Percentiles rank a stretch among this genome's conserved stretches.
Evolutionary conservation across 1,284 basidiomycete species (phyloP).

Genomic region (Rhizoctonia solani): DNA sequence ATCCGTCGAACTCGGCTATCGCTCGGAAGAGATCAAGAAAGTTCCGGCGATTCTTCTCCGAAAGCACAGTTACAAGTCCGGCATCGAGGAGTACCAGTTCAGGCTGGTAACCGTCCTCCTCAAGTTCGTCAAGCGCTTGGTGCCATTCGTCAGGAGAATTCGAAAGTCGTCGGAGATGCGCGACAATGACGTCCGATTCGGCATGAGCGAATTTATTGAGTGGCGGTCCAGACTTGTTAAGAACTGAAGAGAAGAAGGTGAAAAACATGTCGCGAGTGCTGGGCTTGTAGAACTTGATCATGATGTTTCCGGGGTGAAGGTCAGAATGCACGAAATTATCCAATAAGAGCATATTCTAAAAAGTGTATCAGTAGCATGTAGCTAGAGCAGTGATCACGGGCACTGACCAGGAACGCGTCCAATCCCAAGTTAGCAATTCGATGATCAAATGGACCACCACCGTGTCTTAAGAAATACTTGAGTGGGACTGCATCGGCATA

Average conservation of each 20-base stretch:
- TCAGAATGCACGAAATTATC: constrained; percentile 99
- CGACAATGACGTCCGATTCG: constrained; percentile 58
- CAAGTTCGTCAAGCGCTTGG: constrained; percentile 66
- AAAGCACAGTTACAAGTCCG: constrained; percentile 88
- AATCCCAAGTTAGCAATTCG: constrained; percentile 91
- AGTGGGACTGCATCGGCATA: constrained; percentile 92
- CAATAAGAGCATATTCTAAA: constrained; percentile 94
- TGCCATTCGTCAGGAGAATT: constrained; percentile 71
- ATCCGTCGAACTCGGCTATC: constrained; percentile 95
- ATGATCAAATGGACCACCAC: constrained; percentile 89
- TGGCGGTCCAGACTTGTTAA: constrained; percentile 40
- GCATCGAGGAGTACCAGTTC: constrained; percentile 97
- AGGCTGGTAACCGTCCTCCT: constrained; percentile 80
- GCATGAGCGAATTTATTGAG: constrained; percentile 40
- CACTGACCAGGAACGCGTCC: constrained; percentile 88
- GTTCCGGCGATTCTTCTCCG: constrained; percentile 80
- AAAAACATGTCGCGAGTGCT: constrained; percentile 62
- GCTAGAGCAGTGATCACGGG: neutral
- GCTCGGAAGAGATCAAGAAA: constrained; percentile 97
- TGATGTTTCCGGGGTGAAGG: constrained; percentile 93
- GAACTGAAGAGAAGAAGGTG: constrained; percentile 55
- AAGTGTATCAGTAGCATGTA: constrained; percentile 22
- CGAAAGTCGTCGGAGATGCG: constrained; percentile 62
- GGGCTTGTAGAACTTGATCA: constrained; percentile 93
- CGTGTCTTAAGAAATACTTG: constrained; percentile 84